A percentile compares a stretch with the other conserved stretches of the same genome.
Evolutionary conservation across 139 green algal genomes (phyloP).

Genomic region (Cymbomonas tetramitiformis): DNA sequence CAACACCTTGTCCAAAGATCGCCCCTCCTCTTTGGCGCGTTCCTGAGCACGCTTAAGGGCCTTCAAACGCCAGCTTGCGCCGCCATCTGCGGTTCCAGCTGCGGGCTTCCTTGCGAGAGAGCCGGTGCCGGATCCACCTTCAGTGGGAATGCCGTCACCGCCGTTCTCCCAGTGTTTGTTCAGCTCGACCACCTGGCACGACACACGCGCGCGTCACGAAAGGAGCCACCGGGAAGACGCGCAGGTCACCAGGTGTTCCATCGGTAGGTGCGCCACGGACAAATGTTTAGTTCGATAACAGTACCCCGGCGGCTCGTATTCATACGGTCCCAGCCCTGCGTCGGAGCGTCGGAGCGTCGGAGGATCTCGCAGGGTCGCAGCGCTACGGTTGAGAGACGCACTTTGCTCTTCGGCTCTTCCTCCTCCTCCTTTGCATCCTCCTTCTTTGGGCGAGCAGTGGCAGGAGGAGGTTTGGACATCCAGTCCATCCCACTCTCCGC

Average conservation of each 20-base stretch:
- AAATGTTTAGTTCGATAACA: no score
- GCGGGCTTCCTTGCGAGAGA: neutral
- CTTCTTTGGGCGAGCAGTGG: neutral
- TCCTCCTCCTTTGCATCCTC: neutral
- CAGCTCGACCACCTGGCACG: slow-evolving; percentile 23
- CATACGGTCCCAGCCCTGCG: no score
- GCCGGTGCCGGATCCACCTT: neutral
- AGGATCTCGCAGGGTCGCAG: no score
- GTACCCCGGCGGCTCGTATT: no score
- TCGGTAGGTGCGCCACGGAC: no score
- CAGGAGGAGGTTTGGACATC: neutral
- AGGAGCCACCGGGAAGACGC: no score
- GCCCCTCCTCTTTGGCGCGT: slow-evolving; percentile 44
- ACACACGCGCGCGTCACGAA: neutral
- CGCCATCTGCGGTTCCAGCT: slow-evolving; percentile 57
- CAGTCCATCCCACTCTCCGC: no score
- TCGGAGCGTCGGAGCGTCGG: no score
- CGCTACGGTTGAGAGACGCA: neutral
- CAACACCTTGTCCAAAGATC: slow-evolving; percentile 30
- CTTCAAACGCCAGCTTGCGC: slow-evolving; percentile 79
- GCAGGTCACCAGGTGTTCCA: no score
- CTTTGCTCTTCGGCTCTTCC: neutral
- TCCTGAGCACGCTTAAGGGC: slow-evolving; percentile 67
- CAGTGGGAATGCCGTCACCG: no score
- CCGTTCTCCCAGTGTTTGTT: slow-evolving; percentile 27